Percentiles rank a stretch among this genome's conserved stretches.
Evolutionary conservation across 768 basidiomycete species (phyloP).

Genomic region (Suillus discolor): DNA sequence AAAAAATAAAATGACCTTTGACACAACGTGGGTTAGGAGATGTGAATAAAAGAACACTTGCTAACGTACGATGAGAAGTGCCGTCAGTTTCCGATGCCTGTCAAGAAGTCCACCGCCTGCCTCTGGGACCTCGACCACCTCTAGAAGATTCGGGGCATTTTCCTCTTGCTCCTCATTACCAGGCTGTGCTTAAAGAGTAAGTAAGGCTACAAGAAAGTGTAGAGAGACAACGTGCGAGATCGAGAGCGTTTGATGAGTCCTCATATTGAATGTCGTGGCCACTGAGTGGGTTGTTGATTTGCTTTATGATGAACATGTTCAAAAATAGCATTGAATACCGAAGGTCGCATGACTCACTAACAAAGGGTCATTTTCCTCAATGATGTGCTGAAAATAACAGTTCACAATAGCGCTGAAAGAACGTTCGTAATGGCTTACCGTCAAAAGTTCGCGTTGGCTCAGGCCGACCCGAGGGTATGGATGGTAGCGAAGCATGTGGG

Average conservation of each 20-base stretch:
- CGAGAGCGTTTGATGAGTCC: background rate
- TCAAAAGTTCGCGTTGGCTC: background rate
- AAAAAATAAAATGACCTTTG: background rate
- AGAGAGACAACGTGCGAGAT: background rate
- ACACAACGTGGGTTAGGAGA: background rate
- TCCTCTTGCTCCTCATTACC: background rate
- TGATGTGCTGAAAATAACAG: background rate
- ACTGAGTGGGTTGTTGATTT: background rate
- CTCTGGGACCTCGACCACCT: background rate
- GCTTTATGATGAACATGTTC: background rate
- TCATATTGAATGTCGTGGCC: background rate
- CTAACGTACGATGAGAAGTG: constrained; percentile 7
- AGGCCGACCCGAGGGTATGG: constrained; percentile 12
- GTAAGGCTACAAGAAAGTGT: background rate
- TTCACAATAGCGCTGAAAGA: background rate
- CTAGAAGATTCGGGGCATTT: background rate
- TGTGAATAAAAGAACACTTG: background rate
- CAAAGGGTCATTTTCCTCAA: background rate
- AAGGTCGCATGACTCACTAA: background rate
- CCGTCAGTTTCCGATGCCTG: background rate
- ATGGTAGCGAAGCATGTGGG: constrained; percentile 13
- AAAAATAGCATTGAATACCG: background rate
- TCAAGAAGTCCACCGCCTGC: background rate
- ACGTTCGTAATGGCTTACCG: background rate
- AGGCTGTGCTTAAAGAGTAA: background rate